These are phyloP conservation scores for Pulveroboletus sp. DNA, from an alignment of 1,284 basidiomycete species.

Conservation along the genomic window DNA sequence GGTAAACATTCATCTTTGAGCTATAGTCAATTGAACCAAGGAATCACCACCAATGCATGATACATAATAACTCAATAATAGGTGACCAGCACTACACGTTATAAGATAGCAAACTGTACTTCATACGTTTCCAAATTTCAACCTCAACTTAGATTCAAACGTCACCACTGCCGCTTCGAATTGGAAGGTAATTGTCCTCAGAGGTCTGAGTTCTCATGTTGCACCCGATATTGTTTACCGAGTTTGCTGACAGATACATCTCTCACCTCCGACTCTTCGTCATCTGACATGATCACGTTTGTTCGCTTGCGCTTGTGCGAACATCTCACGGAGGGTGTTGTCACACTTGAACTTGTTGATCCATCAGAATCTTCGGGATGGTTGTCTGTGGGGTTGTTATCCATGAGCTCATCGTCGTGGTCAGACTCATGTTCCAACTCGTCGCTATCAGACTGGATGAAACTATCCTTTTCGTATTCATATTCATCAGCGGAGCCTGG, in stretches of 20 bases:
- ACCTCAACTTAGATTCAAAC: background rate
- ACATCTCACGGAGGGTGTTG: background rate
- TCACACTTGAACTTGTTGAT: background rate
- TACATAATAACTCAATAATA: too few relatives aligned
- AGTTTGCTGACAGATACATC: background rate
- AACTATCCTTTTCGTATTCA: slow-evolving; percentile 9
- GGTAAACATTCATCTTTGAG: too few relatives aligned
- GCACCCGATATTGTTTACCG: slow-evolving; percentile 9
- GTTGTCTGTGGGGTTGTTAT: background rate
- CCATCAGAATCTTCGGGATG: background rate
- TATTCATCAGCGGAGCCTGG: slow-evolving; percentile 18
- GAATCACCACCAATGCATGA: too few relatives aligned
- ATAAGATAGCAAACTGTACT: background rate
- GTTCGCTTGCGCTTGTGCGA: background rate
- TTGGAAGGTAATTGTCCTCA: too few relatives aligned
- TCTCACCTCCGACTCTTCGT: background rate
- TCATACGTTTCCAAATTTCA: background rate
- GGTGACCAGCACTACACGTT: too few relatives aligned
- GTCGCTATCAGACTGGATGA: slow-evolving; percentile 15
- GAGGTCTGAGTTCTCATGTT: background rate
- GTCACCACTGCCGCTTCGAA: too few relatives aligned
- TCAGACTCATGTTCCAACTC: background rate
- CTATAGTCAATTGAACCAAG: too few relatives aligned
- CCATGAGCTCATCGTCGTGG: background rate
- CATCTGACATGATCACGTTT: slow-evolving; percentile 7